phyloP scores from a whole-genome alignment of 805 yeast species.

The Hanseniaspora thailandica region DNA sequence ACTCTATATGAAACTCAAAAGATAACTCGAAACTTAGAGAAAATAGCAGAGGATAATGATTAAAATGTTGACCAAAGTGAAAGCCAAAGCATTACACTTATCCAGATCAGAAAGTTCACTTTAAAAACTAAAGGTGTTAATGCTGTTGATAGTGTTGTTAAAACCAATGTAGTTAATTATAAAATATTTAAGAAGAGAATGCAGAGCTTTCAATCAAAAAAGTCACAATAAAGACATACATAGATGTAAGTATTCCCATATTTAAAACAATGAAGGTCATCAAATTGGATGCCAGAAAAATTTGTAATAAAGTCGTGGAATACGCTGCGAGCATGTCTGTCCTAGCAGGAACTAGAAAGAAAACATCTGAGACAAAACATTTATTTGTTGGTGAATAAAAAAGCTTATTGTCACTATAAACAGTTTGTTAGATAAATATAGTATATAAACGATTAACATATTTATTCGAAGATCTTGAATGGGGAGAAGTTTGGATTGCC shows the following conservation, averaged over 20 bases:
- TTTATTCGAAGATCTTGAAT: constrained; percentile 14
- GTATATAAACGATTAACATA: neutral
- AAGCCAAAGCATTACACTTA: no score
- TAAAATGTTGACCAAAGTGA: no score
- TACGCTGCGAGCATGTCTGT: neutral
- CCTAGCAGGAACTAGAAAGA: neutral
- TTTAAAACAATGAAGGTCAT: constrained; percentile 1
- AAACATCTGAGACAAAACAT: neutral
- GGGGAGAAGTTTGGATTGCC: constrained; percentile 12
- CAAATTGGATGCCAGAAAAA: neutral
- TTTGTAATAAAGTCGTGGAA: neutral
- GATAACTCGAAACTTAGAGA: no score
- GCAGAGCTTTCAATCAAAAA: neutral
- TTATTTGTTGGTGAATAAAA: neutral
- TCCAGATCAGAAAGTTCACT: neutral
- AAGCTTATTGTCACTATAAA: neutral
- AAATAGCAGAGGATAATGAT: neutral
- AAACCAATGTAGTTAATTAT: neutral
- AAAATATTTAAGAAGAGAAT: neutral
- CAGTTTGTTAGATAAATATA: neutral
- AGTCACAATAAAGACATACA: neutral
- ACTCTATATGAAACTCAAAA: neutral
- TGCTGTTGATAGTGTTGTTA: neutral
- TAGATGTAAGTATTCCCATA: neutral
- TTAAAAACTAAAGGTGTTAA: neutral